Conservation (phyloP, 2,329 filamentous ascomycete species). For the Penicillium sp. region DNA sequence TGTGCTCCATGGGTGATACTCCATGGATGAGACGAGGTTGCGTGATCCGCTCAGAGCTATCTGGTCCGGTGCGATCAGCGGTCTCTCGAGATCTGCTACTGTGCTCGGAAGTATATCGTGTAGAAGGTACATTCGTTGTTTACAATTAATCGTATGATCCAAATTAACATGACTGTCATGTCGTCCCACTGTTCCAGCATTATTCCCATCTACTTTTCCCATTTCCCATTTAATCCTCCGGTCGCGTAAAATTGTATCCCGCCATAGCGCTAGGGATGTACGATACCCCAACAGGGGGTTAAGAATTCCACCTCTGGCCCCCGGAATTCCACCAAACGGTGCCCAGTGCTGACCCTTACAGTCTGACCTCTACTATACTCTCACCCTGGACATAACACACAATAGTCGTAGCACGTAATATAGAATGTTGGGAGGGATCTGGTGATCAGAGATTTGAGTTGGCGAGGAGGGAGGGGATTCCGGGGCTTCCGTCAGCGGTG, state of each 20-base stretch:
- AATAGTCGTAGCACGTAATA: neutral
- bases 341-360: conserved; percentile 12
- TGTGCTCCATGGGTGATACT: neutral
- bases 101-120: neutral
- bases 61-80: neutral
- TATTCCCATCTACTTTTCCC: neutral
- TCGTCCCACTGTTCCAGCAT: neutral
- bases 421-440: neutral
- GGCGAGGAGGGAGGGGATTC: neutral
- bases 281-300: neutral
- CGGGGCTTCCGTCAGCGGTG: conserved; percentile 3
- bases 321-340: conserved; percentile 16
- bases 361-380: neutral
- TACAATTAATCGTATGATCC: neutral
- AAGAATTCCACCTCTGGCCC: conserved; percentile 9
- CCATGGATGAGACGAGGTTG: neutral
- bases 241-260: neutral
- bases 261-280: neutral
- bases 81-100: neutral
- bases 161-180: neutral
- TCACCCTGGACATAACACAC: conserved; percentile 5
- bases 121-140: neutral
- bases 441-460: neutral
- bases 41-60: neutral
- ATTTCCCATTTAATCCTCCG: neutral